Evolutionary conservation across 306 rosid species (phyloP).

Genomic region (Vigna mungo): DNA sequence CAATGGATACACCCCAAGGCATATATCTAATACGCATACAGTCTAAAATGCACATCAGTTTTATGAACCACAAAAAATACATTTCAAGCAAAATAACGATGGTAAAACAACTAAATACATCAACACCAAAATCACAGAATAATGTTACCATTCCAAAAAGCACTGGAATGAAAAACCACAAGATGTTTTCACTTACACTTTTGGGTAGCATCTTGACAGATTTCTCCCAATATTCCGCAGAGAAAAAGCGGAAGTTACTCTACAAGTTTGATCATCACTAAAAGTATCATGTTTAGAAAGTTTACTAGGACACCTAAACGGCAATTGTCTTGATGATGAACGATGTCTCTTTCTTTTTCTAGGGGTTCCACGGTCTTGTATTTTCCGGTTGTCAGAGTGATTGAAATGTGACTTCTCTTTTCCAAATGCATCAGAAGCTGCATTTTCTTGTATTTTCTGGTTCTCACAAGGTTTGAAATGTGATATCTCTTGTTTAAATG

Average conservation of each 20-base stretch:
- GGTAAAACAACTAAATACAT: constrained; percentile 1
- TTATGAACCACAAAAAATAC: neutral
- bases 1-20: neutral
- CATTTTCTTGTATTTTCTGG: constrained; percentile 43
- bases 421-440: constrained; percentile 46
- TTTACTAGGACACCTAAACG: constrained; percentile 46
- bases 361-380: constrained; percentile 42
- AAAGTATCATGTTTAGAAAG: constrained; percentile 43
- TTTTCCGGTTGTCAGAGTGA: constrained; percentile 47
- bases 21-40: constrained; percentile 23
- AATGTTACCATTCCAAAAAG: constrained; percentile 9
- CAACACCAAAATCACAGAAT: constrained; percentile 32
- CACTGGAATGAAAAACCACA: constrained; percentile 26
- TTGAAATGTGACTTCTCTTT: constrained; percentile 60
- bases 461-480: constrained; percentile 52
- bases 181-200: constrained; percentile 52
- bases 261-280: constrained; percentile 49
- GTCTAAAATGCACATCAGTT: constrained; percentile 15
- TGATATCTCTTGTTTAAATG: constrained; percentile 59
- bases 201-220: constrained; percentile 40
- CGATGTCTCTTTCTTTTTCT: constrained; percentile 52
- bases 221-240: constrained; percentile 34
- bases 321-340: constrained; percentile 51
- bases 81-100: constrained; percentile 27
- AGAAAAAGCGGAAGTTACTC: constrained; percentile 47